phyloP scores from a whole-genome alignment of 78 protist species.

The Dictyostelium purpureum region DNA sequence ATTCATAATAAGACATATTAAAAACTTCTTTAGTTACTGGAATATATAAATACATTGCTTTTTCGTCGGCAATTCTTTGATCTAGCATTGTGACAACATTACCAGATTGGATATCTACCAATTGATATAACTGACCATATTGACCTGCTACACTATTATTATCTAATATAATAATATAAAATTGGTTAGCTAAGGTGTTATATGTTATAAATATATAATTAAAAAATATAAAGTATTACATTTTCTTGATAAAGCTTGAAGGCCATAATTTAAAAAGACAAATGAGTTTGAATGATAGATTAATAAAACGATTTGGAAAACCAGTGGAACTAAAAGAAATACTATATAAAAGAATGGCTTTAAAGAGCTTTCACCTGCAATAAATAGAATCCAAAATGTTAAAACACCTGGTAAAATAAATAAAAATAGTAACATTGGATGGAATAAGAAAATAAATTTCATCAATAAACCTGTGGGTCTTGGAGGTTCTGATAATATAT shows the following conservation, averaged over 20 bases:
- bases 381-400: constrained; percentile 67
- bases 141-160: background rate
- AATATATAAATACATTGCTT: constrained; percentile 57
- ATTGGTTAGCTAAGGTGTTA: no score
- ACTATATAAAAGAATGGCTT: constrained; percentile 62
- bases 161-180: no score
- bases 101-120: constrained; percentile 55
- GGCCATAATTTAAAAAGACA: constrained; percentile 55
- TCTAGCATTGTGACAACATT: constrained; percentile 46
- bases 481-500: constrained; percentile 50
- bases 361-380: constrained; percentile 33
- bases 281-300: constrained; percentile 54
- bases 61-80: constrained; percentile 50
- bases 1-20: constrained; percentile 67
- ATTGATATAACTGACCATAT: constrained; percentile 46
- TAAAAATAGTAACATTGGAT: constrained; percentile 34
- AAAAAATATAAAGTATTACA: constrained; percentile 23
- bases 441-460: constrained; percentile 67
- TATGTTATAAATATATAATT: no score
- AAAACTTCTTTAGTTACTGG: constrained; percentile 64
- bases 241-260: constrained; percentile 60
- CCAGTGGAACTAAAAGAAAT: constrained; percentile 16
- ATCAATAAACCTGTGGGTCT: constrained; percentile 47
- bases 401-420: constrained; percentile 43
- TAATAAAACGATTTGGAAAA: constrained; percentile 55